Evolutionary conservation across 345 rosid species (phyloP), one percentile per base, ranked within the genome.

Genomic region (Eucalyptus sp.): DNA sequence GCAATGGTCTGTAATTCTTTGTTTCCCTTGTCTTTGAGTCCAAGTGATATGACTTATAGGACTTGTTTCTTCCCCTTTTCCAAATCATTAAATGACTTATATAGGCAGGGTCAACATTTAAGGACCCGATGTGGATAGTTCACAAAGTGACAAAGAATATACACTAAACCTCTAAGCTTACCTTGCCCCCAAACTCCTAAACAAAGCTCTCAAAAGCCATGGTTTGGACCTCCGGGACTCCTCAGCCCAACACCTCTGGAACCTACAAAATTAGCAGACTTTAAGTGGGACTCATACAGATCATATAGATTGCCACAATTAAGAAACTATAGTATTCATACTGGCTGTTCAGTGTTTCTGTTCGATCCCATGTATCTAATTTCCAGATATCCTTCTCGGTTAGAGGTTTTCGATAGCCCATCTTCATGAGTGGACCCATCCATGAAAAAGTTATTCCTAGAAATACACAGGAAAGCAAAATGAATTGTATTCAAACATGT

Each of bases 321-420:
- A 3, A 41, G 48, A 76, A 41, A 8, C 7, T 5, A 13, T 13
- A 76, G 48, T 41, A 66, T 37, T 90, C 91, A 88, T 51, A 98
- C 99, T 90, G 94, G 68, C 86, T 92, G 89, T 94, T 95, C 88
- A 97, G 93, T 13, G 97, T 97, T 93, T 96, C 99, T 60, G 99
- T 95, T 86, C 84, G 95, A 94, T 98, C 99, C 99, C 99, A 97
- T 50, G 94, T 90, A 90, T 97, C 99, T 87, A 98, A 91, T 91
- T 95, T 95, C 99, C 99, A 97, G 50, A 98, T 92, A 90, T 98
- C 99, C 93, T 94, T 98, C 92, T 97, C 99, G 3, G 98, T 97
- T 89, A 98, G 94, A 90, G 98, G 98, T 90, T 95, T 94, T 92
- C 93, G 94, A 46, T 97, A 98, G 68, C 99, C 99, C 90, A 89